A percentile compares a stretch with the other conserved stretches of the same genome.
Conservation (phyloP, 2,329 filamentous ascomycete species). For the Xylariaceae sp. region DNA sequence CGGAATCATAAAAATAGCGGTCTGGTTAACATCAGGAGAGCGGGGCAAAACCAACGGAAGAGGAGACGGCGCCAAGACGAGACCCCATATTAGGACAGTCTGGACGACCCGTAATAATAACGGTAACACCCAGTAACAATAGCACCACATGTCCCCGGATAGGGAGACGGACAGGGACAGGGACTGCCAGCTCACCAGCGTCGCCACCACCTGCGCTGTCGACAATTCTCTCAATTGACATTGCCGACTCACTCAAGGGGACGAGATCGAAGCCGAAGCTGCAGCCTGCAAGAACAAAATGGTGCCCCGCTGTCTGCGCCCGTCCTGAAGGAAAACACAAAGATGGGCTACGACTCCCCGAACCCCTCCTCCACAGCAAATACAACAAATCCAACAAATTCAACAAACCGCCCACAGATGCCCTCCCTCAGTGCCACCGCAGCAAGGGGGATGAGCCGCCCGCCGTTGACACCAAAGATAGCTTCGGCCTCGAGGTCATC, state of each 20-base stretch:
- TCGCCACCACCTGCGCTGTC: not conserved
- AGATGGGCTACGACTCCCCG: slow-evolving; percentile 39
- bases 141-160: not conserved
- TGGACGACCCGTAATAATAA: slow-evolving; percentile 13
- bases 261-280: too few species aligned
- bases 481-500: slow-evolving; percentile 29
- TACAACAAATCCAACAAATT: too few species aligned
- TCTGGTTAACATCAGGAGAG: not conserved
- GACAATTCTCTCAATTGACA: slow-evolving; percentile 6
- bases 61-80: slow-evolving; percentile 8
- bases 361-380: slow-evolving; percentile 38
- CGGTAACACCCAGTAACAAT: not conserved
- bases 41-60: slow-evolving; percentile 1
- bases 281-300: slow-evolving; percentile 35
- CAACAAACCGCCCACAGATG: slow-evolving; percentile 55
- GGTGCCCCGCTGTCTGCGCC: slow-evolving; percentile 28
- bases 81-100: slow-evolving; percentile 14
- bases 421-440: slow-evolving; percentile 62
- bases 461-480: slow-evolving; percentile 52
- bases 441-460: slow-evolving; percentile 45
- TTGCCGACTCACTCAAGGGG: not conserved
- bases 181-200: not conserved
- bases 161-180: too few species aligned
- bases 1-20: not conserved
- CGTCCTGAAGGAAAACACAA: slow-evolving; percentile 28